A percentile compares a stretch with the other conserved stretches of the same genome.
phyloP scores from a whole-genome alignment of 2,329 filamentous ascomycete species.

The Aspergillus puulaauensis region DNA sequence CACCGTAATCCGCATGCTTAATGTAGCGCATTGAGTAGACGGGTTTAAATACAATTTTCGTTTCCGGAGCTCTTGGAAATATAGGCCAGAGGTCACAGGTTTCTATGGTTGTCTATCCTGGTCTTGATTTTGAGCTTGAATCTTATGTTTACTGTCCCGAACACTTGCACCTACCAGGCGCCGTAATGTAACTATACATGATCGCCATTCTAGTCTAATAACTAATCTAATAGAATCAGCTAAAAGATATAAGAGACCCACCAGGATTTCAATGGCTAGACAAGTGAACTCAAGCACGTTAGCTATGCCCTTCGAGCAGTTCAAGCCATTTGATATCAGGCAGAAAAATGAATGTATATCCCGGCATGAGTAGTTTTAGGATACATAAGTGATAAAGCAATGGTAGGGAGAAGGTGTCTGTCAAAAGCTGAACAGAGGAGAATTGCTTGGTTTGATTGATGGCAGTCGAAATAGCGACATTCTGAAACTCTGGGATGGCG shows the following conservation, averaged over 20 bases:
- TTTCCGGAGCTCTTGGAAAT: too few species aligned
- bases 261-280: neutral
- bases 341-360: neutral
- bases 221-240: neutral
- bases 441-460: slow-evolving; percentile 15
- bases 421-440: slow-evolving; percentile 17
- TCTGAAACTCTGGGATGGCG: neutral
- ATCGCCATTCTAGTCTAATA: neutral
- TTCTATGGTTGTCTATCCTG: too few species aligned
- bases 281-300: neutral
- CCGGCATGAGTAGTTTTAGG: neutral
- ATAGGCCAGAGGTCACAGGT: too few species aligned
- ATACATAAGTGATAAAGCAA: neutral
- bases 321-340: neutral
- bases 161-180: neutral
- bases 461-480: slow-evolving; percentile 13
- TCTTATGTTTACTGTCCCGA: neutral
- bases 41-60: too few species aligned
- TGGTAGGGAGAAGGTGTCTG: neutral
- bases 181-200: neutral
- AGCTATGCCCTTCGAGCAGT: neutral
- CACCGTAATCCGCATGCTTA: neutral
- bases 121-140: neutral
- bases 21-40: neutral
- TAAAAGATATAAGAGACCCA: neutral